Conservation (phyloP, 768 basidiomycete genomes). For the Xerocomellus dryophilus region DNA sequence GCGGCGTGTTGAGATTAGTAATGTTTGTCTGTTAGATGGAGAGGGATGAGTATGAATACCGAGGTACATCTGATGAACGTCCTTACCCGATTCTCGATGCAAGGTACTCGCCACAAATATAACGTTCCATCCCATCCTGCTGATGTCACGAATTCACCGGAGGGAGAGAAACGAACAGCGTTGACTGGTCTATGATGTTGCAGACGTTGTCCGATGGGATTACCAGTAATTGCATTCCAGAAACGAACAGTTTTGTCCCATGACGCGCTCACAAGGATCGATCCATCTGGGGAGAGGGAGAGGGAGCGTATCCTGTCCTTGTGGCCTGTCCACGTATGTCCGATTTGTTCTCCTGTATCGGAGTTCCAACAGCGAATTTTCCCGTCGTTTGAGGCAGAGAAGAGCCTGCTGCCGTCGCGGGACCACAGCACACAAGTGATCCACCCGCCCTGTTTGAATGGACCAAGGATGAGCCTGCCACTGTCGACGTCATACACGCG, state of each 20-base stretch:
- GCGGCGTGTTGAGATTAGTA: neutral
- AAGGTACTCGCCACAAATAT: neutral
- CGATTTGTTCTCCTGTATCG: neutral
- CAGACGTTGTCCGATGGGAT: neutral
- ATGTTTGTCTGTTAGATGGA: neutral
- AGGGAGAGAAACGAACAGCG: slow-evolving; percentile 3
- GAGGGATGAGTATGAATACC: neutral
- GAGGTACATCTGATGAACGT: no score
- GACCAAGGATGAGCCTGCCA: neutral
- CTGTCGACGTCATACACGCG: neutral
- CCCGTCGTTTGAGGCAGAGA: neutral
- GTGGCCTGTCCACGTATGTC: neutral
- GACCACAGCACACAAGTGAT: neutral
- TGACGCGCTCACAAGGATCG: slow-evolving; percentile 5
- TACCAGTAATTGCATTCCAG: neutral
- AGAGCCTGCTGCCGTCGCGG: neutral
- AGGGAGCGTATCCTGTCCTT: neutral
- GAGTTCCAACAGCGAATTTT: neutral
- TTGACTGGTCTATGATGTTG: neutral
- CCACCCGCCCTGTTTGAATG: neutral
- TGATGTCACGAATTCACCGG: neutral
- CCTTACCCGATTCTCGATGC: neutral
- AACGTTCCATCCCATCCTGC: neutral
- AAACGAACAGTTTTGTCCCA: slow-evolving; percentile 1
- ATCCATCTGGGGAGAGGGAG: slow-evolving; percentile 1